Evolutionary conservation across 2,329 filamentous ascomycete species (phyloP).

Genomic region (Talaromyces pinophilus): DNA sequence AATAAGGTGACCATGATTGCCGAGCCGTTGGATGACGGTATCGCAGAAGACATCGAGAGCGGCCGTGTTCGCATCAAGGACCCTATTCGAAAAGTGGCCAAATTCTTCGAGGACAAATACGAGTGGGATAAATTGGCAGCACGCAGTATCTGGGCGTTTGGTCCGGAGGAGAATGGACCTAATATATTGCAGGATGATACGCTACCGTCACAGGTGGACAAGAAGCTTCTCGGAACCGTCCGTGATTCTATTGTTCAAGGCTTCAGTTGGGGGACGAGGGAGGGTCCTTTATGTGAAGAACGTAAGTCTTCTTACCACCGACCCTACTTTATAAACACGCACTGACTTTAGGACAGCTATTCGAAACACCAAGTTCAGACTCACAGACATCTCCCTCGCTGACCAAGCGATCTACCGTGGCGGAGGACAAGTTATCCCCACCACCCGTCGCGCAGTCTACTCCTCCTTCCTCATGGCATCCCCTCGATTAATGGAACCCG

Average conservation of each 20-base stretch:
- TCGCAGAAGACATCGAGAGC: conserved; percentile 90
- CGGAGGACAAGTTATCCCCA: conserved; percentile 96
- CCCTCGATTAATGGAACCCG: conserved; percentile 92
- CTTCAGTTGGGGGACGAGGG: conserved; percentile 92
- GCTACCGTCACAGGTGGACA: conserved; percentile 89
- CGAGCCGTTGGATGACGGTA: conserved; percentile 91
- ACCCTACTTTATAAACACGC: not conserved
- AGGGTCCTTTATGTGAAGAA: conserved; percentile 97
- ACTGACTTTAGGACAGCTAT: conserved; percentile 62
- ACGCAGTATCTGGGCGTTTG: conserved; percentile 97
- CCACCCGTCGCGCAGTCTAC: conserved; percentile 87
- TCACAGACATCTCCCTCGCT: conserved; percentile 86
- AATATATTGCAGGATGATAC: conserved; percentile 98
- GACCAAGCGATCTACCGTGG: conserved; percentile 91
- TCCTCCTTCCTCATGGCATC: conserved; percentile 96
- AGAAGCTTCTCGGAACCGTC: conserved; percentile 81
- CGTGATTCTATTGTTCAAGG: conserved; percentile 93
- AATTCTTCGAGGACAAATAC: conserved; percentile 96
- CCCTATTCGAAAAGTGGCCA: conserved; percentile 87
- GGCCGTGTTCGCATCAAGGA: conserved; percentile 90
- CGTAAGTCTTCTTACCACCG: conserved; percentile 60
- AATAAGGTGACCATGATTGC: conserved; percentile 99
- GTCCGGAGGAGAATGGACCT: conserved; percentile 88
- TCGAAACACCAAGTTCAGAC: conserved; percentile 95
- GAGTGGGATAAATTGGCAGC: conserved; percentile 95